phyloP scores from a whole-genome alignment of 2,329 filamentous ascomycete species.

The Epichloe amarillans region DNA sequence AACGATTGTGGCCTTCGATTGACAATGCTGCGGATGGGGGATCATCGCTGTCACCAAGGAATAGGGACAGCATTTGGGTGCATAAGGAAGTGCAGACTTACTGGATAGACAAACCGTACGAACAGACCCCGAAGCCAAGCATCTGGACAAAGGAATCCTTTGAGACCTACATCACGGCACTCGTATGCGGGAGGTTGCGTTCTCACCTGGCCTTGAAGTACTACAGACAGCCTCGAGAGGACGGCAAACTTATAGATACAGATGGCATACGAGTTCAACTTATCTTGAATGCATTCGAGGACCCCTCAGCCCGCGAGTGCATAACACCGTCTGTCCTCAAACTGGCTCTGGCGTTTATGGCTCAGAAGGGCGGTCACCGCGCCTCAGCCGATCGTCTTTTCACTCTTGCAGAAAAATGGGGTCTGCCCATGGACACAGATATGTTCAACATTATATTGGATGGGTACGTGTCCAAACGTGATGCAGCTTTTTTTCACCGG shows the following conservation, averaged over 20 bases:
- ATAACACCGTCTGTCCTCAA: constrained; percentile 29
- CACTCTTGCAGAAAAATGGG: constrained; percentile 20
- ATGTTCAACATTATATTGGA: constrained; percentile 35
- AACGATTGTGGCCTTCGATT: constrained; percentile 24
- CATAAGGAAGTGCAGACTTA: constrained; percentile 19
- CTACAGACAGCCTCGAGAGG: constrained; percentile 18
- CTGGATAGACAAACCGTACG: constrained; percentile 21
- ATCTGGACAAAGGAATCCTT: constrained; percentile 30
- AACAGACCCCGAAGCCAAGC: constrained; percentile 25
- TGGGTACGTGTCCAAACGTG: constrained; percentile 24
- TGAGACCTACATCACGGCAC: constrained; percentile 26
- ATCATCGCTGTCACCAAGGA: constrained; percentile 10
- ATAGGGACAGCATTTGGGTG: constrained; percentile 19
- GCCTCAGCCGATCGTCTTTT: constrained; percentile 24
- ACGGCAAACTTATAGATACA: constrained; percentile 21
- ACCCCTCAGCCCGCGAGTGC: constrained; percentile 18
- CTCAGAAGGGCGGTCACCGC: constrained; percentile 20
- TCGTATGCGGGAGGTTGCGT: constrained; percentile 26
- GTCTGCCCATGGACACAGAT: constrained; percentile 30
- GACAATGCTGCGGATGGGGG: constrained; percentile 15
- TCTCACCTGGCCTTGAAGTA: constrained; percentile 19
- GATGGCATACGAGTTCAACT: constrained; percentile 25
- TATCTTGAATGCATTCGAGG: constrained; percentile 25
- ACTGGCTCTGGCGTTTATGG: constrained; percentile 30
- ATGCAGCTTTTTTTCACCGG: constrained; percentile 30